Base-by-base conservation (phyloP, 2,329 filamentous ascomycete species). In the Fusarium hostae region DNA sequence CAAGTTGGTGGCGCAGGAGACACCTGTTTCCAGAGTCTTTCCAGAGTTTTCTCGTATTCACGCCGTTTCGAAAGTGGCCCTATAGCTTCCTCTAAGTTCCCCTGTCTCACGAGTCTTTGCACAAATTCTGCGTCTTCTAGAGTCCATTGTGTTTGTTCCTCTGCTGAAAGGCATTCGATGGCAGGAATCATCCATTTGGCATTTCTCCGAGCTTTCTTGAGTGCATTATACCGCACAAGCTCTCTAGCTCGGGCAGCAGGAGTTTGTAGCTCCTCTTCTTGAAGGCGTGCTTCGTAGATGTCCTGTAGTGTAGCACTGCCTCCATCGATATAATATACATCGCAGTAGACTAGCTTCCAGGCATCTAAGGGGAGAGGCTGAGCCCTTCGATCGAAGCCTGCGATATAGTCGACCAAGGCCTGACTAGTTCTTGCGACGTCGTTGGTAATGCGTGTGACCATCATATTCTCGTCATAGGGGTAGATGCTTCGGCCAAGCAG, bases 1-100 rank as follows among this genome's bases (percentile, higher is more conserved):
- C 68, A 74, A 34, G 56, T 35, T 43, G 72, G 72, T 9, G 72
- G 68, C 34, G 68, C 20, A 28, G 70, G 72, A 1, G 72, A 69
- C 20, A 66, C 61, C n/a, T 37, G 26, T 48, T 39, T 64, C 70
- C 70, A 74, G 32, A 52, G 39, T 44, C 18, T 56, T 39, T 22
- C 5, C 3, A 69, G 24, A 6, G 26, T 50, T 35, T 59, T 6
- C 8, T 2, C 0, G 37, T 45, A 34, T 9, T 3, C 2, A 5
- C 10, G 8, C 7, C 28, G 16, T 37, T 56, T 28, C 40, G 7
- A 39, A 4, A 22, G 1, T 1, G 8, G 24, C 24, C 55, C 34
- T 24, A 1, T 35, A 30, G 9, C 20, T 15, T 45, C 9, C 18
- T 20, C 20, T 18, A 20, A 6, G 2, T 37, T 37, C 12, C 24